Evolutionary conservation across 164 flowering plant species (phyloP).

Genomic region (Stephania japonica): DNA sequence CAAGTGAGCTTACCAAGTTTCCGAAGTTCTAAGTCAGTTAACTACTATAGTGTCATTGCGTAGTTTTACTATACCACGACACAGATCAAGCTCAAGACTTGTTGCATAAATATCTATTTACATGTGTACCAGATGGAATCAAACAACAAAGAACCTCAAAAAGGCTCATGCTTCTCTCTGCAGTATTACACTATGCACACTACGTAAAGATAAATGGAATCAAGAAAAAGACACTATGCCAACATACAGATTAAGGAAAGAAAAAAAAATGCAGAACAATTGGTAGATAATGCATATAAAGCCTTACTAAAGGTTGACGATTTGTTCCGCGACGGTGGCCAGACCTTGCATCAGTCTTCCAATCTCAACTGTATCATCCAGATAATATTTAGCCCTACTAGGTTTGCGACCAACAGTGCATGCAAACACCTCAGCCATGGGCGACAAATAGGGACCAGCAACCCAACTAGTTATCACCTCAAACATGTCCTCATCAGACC

Average conservation of each 20-base stretch:
- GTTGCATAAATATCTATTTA: conserved; percentile 10
- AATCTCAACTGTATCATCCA: conserved; percentile 18
- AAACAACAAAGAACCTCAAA: background rate
- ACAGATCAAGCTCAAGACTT: conserved; percentile 2
- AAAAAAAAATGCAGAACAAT: background rate
- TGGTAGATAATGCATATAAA: background rate
- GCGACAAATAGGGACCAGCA: conserved; percentile 13
- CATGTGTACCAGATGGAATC: conserved; percentile 7
- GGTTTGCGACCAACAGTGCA: conserved; percentile 22
- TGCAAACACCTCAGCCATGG: conserved; percentile 13
- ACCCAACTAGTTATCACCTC: conserved; percentile 13
- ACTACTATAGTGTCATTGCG: background rate
- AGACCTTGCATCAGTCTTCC: conserved; percentile 16
- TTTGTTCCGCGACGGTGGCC: conserved; percentile 15
- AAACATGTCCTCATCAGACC: conserved; percentile 21
- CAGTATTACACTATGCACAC: conserved; percentile 8
- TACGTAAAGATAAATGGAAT: background rate
- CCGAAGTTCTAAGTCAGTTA: background rate
- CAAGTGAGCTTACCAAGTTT: background rate
- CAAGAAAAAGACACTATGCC: background rate
- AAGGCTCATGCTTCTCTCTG: conserved; percentile 2
- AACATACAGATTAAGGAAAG: conserved; percentile 4
- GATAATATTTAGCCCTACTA: conserved; percentile 18
- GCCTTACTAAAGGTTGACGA: background rate
- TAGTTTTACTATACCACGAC: background rate